phyloP scores from a whole-genome alignment of 306 rosid species.

The Spatholobus suberectus region DNA sequence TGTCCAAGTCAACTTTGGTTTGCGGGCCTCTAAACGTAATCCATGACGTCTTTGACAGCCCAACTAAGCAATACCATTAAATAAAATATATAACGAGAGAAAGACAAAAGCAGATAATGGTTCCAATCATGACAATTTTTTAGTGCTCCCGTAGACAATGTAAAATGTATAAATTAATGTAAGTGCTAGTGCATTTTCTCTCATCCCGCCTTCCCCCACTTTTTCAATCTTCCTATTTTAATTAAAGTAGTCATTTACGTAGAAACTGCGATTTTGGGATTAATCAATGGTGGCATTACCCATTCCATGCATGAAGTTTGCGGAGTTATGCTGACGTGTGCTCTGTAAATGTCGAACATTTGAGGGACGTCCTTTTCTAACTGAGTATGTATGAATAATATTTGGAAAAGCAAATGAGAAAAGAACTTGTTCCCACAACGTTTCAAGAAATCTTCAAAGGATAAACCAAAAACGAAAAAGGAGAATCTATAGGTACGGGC shows the following conservation, averaged over 20 bases:
- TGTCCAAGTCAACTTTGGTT: constrained; percentile 8
- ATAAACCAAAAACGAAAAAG: neutral
- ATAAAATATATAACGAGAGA: neutral
- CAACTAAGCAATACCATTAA: neutral
- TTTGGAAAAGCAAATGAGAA: neutral
- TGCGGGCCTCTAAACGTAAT: constrained; percentile 7
- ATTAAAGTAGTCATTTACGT: neutral
- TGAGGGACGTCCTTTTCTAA: neutral
- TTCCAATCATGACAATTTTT: neutral
- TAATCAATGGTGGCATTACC: neutral
- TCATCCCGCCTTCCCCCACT: neutral
- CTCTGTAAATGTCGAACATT: too few relatives aligned
- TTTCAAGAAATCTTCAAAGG: neutral
- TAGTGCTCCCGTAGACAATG: neutral
- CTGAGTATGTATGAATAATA: neutral
- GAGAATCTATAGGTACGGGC: neutral
- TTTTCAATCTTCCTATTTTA: neutral
- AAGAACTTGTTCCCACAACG: too few relatives aligned
- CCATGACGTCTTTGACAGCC: constrained; percentile 23
- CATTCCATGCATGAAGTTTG: neutral
- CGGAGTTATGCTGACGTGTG: neutral
- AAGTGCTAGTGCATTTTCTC: neutral
- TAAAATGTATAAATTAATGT: neutral
- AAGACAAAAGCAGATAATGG: neutral
- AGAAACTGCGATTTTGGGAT: neutral